Evolutionary conservation across 176 grass and related monocot species (phyloP).

Genomic region (Cenchrus americanus): DNA sequence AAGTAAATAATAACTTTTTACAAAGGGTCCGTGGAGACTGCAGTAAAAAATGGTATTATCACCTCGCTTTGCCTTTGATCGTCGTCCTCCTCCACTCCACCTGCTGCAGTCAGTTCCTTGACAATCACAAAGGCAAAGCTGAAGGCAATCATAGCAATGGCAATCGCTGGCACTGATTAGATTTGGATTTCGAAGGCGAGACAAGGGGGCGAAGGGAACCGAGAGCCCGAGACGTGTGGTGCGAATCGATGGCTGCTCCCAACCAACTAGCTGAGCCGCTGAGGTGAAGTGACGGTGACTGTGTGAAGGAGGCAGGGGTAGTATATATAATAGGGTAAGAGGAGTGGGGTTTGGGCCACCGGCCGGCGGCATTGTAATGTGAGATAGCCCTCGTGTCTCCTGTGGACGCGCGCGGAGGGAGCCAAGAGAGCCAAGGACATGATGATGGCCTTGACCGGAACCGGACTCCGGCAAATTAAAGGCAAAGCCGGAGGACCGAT

Average conservation of each 20-base stretch:
- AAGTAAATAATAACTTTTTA: no score
- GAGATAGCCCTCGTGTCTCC: not conserved
- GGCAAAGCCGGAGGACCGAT: conserved; percentile 17
- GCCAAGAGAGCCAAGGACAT: not conserved
- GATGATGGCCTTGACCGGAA: conserved; percentile 42
- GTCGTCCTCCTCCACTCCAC: not conserved
- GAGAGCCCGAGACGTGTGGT: not conserved
- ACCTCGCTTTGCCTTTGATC: not conserved
- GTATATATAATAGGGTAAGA: not conserved
- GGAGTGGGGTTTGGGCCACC: conserved; percentile 9
- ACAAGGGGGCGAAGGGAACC: not conserved
- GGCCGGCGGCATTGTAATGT: not conserved
- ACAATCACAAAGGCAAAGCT: not conserved
- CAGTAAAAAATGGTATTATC: not conserved
- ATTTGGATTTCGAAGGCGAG: not conserved
- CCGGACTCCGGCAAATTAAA: not conserved
- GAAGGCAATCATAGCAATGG: not conserved
- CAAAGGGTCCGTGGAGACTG: no score
- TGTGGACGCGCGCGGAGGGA: not conserved
- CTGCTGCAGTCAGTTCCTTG: not conserved
- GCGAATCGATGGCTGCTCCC: not conserved
- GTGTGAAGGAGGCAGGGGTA: not conserved
- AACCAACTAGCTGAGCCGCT: no score
- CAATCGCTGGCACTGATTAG: not conserved
- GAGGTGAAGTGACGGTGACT: not conserved